Evolutionary conservation across 2,329 filamentous ascomycete species (phyloP).

Genomic region (Fusarium duplospermum): DNA sequence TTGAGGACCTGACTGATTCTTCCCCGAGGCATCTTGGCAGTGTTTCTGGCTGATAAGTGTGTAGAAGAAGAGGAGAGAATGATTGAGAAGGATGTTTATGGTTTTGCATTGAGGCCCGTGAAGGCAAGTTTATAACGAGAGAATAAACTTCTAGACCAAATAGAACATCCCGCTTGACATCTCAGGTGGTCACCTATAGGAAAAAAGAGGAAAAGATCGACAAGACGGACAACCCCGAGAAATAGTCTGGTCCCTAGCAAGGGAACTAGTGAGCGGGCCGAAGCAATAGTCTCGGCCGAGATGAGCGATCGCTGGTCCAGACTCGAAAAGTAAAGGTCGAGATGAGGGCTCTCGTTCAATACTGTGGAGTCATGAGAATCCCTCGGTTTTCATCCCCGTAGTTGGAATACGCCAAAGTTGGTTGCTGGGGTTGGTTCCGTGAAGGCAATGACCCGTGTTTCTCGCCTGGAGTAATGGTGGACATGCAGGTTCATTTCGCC

Average conservation of each 20-base stretch:
- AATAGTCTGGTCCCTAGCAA: not conserved
- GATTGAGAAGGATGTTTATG: not conserved
- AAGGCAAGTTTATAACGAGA: not conserved
- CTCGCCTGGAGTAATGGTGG: not conserved
- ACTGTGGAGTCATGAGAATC: fast-evolving
- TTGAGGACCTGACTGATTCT: not conserved
- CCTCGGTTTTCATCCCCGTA: not conserved
- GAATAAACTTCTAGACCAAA: not conserved
- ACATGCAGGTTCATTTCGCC: not conserved
- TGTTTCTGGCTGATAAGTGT: not conserved
- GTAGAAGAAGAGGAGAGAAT: not conserved
- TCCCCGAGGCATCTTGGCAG: not conserved
- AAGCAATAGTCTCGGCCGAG: slow-evolving; percentile 1
- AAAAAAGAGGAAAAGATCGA: not conserved
- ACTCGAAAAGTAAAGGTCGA: not conserved
- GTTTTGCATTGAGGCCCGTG: no score
- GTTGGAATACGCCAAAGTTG: not conserved
- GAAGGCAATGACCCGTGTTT: no score
- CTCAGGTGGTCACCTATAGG: not conserved
- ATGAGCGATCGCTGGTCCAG: not conserved
- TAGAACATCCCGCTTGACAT: not conserved
- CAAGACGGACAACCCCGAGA: not conserved
- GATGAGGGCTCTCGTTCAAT: not conserved
- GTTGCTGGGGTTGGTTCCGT: no score
- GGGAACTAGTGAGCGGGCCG: slow-evolving; percentile 7